Conservation (phyloP, 148 eudicot species). For the Amaranthus palmeri region DNA sequence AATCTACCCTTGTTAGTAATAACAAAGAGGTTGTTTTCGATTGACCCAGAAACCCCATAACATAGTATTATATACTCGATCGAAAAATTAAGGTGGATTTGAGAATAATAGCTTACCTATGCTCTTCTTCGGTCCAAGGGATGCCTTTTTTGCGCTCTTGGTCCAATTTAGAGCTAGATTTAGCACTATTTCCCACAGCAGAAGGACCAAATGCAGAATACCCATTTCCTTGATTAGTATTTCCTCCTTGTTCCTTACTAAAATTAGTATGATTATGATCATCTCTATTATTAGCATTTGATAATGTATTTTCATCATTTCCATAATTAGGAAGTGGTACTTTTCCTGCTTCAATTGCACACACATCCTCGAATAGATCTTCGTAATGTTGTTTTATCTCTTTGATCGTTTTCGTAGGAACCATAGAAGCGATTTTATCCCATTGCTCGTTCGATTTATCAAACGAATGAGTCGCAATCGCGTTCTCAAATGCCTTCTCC, state of each 20-base stretch:
- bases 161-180: conserved; percentile 51
- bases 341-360: conserved; percentile 64
- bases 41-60: too few relatives aligned
- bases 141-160: conserved; percentile 82
- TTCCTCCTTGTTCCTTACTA: conserved; percentile 26
- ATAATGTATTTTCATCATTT: conserved; percentile 37
- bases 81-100: too few relatives aligned
- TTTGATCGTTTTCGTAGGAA: conserved; percentile 54
- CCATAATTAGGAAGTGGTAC: conserved; percentile 55
- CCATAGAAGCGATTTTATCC: conserved; percentile 51
- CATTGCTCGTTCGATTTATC: conserved; percentile 39
- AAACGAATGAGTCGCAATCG: conserved; percentile 36
- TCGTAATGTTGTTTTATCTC: conserved; percentile 62
- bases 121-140: conserved; percentile 95
- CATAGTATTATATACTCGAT: too few relatives aligned
- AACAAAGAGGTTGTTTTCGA: too few relatives aligned
- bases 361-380: conserved; percentile 52
- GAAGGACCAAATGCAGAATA: conserved; percentile 38
- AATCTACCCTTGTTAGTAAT: too few relatives aligned
- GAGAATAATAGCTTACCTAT: conserved; percentile 37
- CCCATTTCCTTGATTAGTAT: conserved; percentile 33
- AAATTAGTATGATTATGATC: conserved; percentile 10
- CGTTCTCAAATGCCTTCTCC: conserved; percentile 77
- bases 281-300: conserved; percentile 13
- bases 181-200: conserved; percentile 22